These are phyloP conservation scores for Pseudofabraea citricarpa DNA, from an alignment of 2,329 filamentous ascomycete genomes.

Conservation along the genomic window DNA sequence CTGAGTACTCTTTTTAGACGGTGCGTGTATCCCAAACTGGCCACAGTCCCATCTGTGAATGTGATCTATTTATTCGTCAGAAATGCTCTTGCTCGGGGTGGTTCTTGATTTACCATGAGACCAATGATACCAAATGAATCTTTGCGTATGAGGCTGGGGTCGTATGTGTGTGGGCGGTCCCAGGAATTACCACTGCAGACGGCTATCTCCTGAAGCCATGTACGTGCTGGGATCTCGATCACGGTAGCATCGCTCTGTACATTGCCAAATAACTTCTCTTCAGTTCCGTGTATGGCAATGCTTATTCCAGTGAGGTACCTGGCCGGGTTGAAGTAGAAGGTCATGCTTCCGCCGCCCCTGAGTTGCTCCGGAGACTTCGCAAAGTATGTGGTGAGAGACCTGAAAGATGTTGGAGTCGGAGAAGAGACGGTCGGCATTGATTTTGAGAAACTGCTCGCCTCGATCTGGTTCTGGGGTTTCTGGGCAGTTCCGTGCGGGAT, in stretches of 20 bases:
- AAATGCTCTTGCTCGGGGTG: not conserved
- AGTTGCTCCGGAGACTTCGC: not conserved
- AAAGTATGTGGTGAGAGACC: not conserved
- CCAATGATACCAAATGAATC: no score
- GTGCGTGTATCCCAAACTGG: not conserved
- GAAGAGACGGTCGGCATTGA: not conserved
- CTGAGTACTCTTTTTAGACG: not conserved
- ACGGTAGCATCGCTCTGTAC: no score
- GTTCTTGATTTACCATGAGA: no score
- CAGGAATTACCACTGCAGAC: no score
- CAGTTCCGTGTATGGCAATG: no score
- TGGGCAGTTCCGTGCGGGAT: constrained; percentile 1
- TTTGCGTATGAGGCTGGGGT: no score
- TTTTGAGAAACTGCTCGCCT: not conserved
- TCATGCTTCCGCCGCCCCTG: not conserved
- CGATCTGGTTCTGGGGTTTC: not conserved
- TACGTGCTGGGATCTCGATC: no score
- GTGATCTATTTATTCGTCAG: not conserved
- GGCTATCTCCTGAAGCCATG: no score
- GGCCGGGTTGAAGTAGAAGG: not conserved
- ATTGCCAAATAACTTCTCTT: no score
- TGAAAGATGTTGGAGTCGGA: not conserved
- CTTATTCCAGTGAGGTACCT: no score
- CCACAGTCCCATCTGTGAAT: not conserved
- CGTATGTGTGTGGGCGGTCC: no score